Base-by-base conservation (phyloP, 2,329 filamentous ascomycete species). In the Alternaria alternata region DNA sequence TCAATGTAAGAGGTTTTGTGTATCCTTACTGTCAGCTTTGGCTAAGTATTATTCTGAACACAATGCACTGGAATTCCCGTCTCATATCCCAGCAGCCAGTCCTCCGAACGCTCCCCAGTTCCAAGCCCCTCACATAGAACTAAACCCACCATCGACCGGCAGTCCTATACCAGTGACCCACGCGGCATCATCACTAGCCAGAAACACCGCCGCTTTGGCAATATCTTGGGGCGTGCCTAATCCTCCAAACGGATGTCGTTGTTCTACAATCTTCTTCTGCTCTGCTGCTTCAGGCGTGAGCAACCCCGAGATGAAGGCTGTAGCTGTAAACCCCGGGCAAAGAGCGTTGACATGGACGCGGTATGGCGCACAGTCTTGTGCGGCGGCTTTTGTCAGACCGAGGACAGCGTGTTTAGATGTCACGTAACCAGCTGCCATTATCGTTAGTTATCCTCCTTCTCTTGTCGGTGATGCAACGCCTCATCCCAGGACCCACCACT, bases 271-370 rank as follows among this genome's bases (percentile, higher is more conserved):
- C 5, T 51, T 36, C 22, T 60, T 65, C 14, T 41, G 34, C 9
- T 42, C 62, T 1, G 56, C 44, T 16, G 57, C 58, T 16, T 57
- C 49, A 7, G 68, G 60, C 7, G 36, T 53, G 41, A 67, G 55
- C n/a, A 75, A 36, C 2, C 46, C 44, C 5, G 63, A 54, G 16
- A 71, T 76, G 63, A 78, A 72, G 2, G 71, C 65, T 3, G 73
- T 74, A 30, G 63, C 64, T 18, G 69, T 73, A 39, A 73, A 86
- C 6, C 85, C 85, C 5, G 85, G 85, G 54, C 84, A 85, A 5
- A 87, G 77, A 0, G 83, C 83, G 64, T 87, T 87, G 34, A 81
- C 80, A 61, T 87, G 84, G 26, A 87, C 84, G 0, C 79, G 73
- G 11, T 82, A 68, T 0, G 70, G 68, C 0, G 81, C 84, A 62